These are phyloP conservation scores for Saturnispora sanitii DNA, from an alignment of 805 yeast genomes.

Conservation along the genomic window DNA sequence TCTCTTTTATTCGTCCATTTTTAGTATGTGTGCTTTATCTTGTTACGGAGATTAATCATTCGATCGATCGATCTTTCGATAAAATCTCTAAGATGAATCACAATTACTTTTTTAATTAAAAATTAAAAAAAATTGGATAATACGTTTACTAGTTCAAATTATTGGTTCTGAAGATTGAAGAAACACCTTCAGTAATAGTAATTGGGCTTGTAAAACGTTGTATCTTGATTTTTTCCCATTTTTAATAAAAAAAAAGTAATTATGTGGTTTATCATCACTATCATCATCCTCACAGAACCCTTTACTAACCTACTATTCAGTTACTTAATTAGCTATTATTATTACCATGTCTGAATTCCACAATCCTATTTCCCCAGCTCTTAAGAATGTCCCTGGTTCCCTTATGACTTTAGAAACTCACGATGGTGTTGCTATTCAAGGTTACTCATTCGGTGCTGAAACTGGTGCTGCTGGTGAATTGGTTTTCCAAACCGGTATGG, in stretches of 20 bases:
- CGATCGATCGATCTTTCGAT: neutral
- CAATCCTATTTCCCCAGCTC: constrained; percentile 83
- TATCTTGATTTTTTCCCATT: no score
- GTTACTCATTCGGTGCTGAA: constrained; percentile 95
- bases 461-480: constrained; percentile 89
- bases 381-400: constrained; percentile 74
- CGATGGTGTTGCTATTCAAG: constrained; percentile 79
- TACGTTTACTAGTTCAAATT: neutral
- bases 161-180: neutral
- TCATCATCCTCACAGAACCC: neutral
- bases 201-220: no score
- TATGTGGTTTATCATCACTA: no score
- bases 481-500: constrained; percentile 99
- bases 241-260: no score
- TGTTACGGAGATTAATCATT: neutral
- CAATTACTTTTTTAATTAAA: neutral
- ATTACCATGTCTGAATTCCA: constrained; percentile 30
- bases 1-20: constrained; percentile 2
- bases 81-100: no score
- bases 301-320: neutral
- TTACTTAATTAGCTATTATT: neutral
- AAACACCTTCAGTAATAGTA: no score
- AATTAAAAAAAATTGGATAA: neutral
- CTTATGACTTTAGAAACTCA: constrained; percentile 81
- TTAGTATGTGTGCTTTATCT: neutral